phyloP scores from a whole-genome alignment of 208 protist species.

The Acanthamoeba royreba region DNA sequence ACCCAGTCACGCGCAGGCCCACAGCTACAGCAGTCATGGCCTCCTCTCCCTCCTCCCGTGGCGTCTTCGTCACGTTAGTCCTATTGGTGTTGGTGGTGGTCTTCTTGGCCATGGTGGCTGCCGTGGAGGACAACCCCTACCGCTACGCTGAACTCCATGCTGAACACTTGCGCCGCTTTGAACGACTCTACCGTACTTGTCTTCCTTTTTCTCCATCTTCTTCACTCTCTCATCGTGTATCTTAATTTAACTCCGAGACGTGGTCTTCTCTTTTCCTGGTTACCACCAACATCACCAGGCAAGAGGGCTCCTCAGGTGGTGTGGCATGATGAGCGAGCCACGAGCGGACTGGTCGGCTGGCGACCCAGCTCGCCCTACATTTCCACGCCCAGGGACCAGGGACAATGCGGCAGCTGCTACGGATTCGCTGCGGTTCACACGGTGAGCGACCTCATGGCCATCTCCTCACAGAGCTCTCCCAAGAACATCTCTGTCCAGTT shows the following conservation, averaged over 20 bases:
- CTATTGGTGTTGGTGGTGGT: no score
- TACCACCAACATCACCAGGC: not conserved
- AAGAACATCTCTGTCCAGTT: not conserved
- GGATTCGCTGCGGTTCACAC: not conserved
- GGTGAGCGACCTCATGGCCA: not conserved
- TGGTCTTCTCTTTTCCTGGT: no score
- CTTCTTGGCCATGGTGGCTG: not conserved
- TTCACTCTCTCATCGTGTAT: not conserved
- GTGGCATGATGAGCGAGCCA: not conserved
- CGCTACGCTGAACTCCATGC: not conserved
- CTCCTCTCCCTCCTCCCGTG: no score
- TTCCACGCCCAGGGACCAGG: not conserved
- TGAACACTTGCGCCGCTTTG: not conserved
- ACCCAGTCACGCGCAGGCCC: no score
- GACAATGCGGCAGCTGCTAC: not conserved
- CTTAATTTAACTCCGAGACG: no score
- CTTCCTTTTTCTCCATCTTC: not conserved
- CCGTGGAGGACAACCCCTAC: not conserved
- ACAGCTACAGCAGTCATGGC: no score
- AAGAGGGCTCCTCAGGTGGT: not conserved
- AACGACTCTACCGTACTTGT: not conserved
- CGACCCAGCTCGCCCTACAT: not conserved
- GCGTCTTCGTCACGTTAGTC: no score
- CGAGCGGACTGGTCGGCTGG: not conserved
- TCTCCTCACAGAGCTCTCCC: not conserved